Percentiles rank a stretch among this genome's conserved stretches.
These are phyloP conservation scores for Eutrema japonicum DNA, from an alignment of 345 rosid species.

Conservation along the genomic window DNA sequence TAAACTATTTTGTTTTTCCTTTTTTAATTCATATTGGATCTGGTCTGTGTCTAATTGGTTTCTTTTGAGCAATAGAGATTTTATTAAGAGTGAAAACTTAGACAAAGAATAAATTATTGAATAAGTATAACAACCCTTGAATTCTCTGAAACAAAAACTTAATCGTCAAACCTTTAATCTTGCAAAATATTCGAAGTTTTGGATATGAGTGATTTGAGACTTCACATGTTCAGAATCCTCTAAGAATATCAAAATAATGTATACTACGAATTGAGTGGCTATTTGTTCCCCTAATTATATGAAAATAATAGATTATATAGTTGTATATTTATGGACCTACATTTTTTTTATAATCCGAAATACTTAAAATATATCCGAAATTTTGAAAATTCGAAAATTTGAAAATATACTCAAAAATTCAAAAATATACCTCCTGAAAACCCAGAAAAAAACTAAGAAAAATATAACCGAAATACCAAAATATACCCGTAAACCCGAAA, in stretches of 20 bases:
- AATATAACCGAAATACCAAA: no score
- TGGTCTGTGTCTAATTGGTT: slow-evolving; percentile 20
- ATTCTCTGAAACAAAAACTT: not conserved
- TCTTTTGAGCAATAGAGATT: slow-evolving; percentile 11
- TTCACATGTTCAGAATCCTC: slow-evolving; percentile 11
- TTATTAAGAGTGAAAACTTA: not conserved
- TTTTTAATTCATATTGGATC: slow-evolving; percentile 15
- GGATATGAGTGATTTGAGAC: not conserved
- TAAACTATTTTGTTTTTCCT: slow-evolving; percentile 13
- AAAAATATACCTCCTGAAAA: no score
- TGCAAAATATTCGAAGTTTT: slow-evolving; percentile 3
- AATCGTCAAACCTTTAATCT: not conserved
- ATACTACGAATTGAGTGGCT: slow-evolving; percentile 10
- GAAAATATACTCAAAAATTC: no score
- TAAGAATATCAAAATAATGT: not conserved
- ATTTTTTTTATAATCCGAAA: no score
- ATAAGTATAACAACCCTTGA: not conserved
- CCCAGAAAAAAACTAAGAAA: no score
- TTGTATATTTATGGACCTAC: no score
- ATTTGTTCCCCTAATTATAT: not conserved
- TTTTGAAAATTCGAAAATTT: no score
- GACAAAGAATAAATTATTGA: not conserved
- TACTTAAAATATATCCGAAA: no score
- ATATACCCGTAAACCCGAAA: no score
- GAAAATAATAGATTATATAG: not conserved